Evolutionary conservation across 495 filamentous ascomycete species (phyloP), one percentile per base, ranked within the genome.

Genomic region (Filosporella fistucella): DNA sequence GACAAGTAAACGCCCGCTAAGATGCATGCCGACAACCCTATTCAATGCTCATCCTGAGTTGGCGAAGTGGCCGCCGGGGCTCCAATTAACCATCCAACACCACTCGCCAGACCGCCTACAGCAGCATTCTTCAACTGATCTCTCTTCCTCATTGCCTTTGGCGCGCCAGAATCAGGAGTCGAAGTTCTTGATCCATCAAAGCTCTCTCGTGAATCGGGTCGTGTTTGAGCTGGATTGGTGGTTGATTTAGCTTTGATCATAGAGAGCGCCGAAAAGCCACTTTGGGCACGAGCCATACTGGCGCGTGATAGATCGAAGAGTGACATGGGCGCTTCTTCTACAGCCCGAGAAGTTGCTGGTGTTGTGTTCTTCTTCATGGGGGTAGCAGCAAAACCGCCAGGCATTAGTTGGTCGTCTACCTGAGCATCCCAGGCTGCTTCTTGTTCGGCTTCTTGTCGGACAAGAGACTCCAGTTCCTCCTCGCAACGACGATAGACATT

Each of bases 301-400:
- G 74, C 89, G 22, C 89, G 75, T 7, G 91, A 89, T 33, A 97
- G 79, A 51, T 96, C 94, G 58, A 98, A 97, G 20, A 97, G 69
- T 2, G 89, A 90, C 84, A 96, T 91, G 0, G 93, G 93, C 25
- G 88, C 86, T 59, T 94, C 90, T 42, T 89, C 85, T 12, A 68
- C 47, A 29, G 36, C 46, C 11, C 53, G 40, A 21, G 63, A 57
- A 10, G 63, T 57, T n/a, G 5, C 64, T 44, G 49, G 74, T 42
- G 61, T 51, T 39, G 18, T 20, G 39, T 43, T 40, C 48, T 47
- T 10, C 52, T 36, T 41, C 52, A 61, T 30, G 48, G 63, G 17
- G 52, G 51, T 55, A 13, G 58, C 60, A 12, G 59, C 61, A 55
- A 90, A 93, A 9, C 72, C 80, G 22, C 87, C 88, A 0, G 87